Evolutionary conservation across 2,329 filamentous ascomycete genomes (phyloP), one percentile per base, ranked within the genome.

Genomic region (Amauroascus verrucosus): DNA sequence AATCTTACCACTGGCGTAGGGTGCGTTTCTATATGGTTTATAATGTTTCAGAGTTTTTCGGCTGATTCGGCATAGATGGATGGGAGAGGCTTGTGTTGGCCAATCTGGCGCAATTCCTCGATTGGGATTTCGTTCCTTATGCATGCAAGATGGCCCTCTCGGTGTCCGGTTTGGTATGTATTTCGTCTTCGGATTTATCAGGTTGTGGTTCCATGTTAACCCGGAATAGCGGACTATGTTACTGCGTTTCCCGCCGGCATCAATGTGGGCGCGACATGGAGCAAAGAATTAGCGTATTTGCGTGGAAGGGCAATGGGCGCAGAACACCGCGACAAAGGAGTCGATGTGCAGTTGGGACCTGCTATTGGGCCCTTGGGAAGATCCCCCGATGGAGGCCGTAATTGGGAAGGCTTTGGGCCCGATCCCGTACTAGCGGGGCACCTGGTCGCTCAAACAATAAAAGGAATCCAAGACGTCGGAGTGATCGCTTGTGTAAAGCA

Each of bases 1-100:
- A 97, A 97, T 68, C 68, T 98, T 59, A 97, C 91, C 2, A 96
- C 90, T 0, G 91, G 91, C 67, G 80, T 85, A 58, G 89, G 89
- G 80, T 91, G 72, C 68, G 82, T 72, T 60, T 13, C 22, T 33
- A 5, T 16, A 26, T 26, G 35, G 1, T 14, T 35, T n/a, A 13
- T 6, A 9, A 44, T 26, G 18, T 16, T 18, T 16, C 20, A 44
- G 20, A 45, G 11, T 6, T 22, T 9, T 24, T 7, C 43, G 18
- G 16, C 44, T 11, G 40, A 37, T 44, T 48, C 16, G 30, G 24
- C 18, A 13, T 50, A 82, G 81, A 41, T 88, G 84, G 84, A 67
- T 77, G 67, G 72, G 79, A 48, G 86, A 86, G 57, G 76, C 78
- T 58, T 93, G 88, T 61, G 88, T 95, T 11, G 89, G 89, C 56